Base-by-base conservation (phyloP, 1,139 yeast species). In the Taphrina pruni region DNA sequence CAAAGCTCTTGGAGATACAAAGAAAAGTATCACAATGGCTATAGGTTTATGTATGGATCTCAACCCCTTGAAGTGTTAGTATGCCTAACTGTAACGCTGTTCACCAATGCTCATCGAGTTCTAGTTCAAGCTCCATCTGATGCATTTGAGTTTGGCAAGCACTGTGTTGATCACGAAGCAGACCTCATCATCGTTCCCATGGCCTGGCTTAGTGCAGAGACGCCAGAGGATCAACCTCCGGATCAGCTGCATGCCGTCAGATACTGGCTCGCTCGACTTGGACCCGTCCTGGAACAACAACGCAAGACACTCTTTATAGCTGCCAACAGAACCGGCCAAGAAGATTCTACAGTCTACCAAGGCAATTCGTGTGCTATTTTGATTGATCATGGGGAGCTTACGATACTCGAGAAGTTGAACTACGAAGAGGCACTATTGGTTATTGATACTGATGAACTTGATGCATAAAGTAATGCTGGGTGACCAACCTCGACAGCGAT, bases 11-110 rank as follows among this genome's bases (percentile, higher is more conserved):
- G 76, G 76, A 61, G 70, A 79, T 14, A 17, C 36, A 21, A 71
- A 71, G 72, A 75, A 52, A 45, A 72, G 51, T 78, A 54, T 71
- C 7, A 72, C 77, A 12, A 79, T 88, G 0, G 84, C 87, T 57
- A 82, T 92, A 70, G 97, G 97, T 0, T 91, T 93, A n/a, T 93
- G 97, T 77, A 93, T 92, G 98, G 98, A 92, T 77, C 78, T 93
- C 72, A 92, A 90, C 76, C 97, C 97, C 0, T 89, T 90, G 77
- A 84, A 89, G 76, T 93, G 92, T 76, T 82, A 85, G 92, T 54
- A 51, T 9, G 11, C 11, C 38, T 9, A 26, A 9, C 2, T 9
- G 12, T 2, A 2, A 21, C 3, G 17, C 39, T 51, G 2, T 17
- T 2, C 55, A 12, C 1, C 6, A 26, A 50, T 11, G 20, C 58